Conservation (phyloP, 345 rosid genomes). For the Kandelia obovata region DNA sequence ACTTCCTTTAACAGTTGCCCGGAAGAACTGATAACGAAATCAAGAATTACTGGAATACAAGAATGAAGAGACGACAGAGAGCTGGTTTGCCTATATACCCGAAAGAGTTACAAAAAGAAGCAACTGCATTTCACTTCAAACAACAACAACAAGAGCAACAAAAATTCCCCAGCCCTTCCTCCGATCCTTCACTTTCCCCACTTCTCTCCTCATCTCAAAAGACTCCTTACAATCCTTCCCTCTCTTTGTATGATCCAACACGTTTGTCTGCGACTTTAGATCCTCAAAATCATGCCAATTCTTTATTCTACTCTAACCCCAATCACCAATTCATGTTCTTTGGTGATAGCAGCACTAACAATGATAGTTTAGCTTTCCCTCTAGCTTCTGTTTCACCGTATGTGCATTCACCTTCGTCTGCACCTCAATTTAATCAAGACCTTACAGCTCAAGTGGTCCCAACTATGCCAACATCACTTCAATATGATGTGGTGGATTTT, state of each 20-base stretch:
- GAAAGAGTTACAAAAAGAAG: slow-evolving; percentile 40
- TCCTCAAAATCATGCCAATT: slow-evolving; percentile 13
- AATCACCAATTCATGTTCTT: slow-evolving; percentile 15
- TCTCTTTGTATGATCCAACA: slow-evolving; percentile 12
- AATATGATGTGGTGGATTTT: slow-evolving; percentile 4
- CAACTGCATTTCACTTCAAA: slow-evolving; percentile 29
- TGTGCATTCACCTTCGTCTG: slow-evolving; percentile 10
- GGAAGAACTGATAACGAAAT: slow-evolving; percentile 91
- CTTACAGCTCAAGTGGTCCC: slow-evolving; percentile 5
- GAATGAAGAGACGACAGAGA: slow-evolving; percentile 72
- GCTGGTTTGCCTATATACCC: slow-evolving; percentile 77
- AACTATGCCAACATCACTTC: slow-evolving; percentile 9
- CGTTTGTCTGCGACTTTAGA: not conserved
- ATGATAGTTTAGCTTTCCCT: slow-evolving; percentile 28
- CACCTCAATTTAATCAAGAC: slow-evolving; percentile 16
- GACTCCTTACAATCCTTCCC: not conserved
- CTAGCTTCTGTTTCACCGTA: slow-evolving; percentile 31
- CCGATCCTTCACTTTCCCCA: not conserved
- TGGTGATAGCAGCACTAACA: slow-evolving; percentile 1
- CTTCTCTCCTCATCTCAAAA: not conserved
- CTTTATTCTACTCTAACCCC: slow-evolving; percentile 21
- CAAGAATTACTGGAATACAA: slow-evolving; percentile 86
- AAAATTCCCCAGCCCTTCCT: slow-evolving; percentile 10
- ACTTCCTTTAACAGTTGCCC: slow-evolving; percentile 46
- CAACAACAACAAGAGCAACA: slow-evolving; percentile 12